Conservation (phyloP, 257 asterid genomes). For the Jasminum sambac region DNA sequence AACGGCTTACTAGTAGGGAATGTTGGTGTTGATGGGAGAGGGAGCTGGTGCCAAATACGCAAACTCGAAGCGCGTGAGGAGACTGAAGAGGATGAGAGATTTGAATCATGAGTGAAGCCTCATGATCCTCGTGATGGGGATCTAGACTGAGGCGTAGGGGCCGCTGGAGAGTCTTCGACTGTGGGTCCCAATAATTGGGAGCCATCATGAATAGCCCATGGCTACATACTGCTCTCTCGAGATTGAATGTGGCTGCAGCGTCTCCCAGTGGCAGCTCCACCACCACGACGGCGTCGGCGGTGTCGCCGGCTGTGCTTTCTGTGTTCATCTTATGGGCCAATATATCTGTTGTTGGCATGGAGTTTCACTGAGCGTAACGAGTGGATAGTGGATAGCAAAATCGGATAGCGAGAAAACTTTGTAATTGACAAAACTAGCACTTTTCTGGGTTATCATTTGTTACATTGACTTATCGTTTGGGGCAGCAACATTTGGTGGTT, state of each 20-base stretch:
- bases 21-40: constrained; percentile 53
- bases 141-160: constrained; percentile 65
- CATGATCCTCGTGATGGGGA: constrained; percentile 29
- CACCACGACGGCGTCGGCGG: constrained; percentile 36
- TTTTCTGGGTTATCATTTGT: too few relatives aligned
- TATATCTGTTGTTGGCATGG: too few relatives aligned
- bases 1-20: constrained; percentile 47
- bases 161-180: constrained; percentile 67
- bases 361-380: neutral
- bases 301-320: constrained; percentile 27
- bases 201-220: constrained; percentile 95
- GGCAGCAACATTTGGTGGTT: too few relatives aligned
- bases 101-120: constrained; percentile 44
- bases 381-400: neutral
- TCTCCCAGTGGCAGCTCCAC: constrained; percentile 59
- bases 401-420: neutral
- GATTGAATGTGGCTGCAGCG: constrained; percentile 41
- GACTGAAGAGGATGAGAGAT: constrained; percentile 51
- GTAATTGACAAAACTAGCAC: neutral
- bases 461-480: too few relatives aligned
- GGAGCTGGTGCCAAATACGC: constrained; percentile 38
- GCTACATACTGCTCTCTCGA: constrained; percentile 80
- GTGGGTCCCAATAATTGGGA: constrained; percentile 81
- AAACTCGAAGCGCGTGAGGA: constrained; percentile 46
- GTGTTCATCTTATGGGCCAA: constrained; percentile 28